Evolutionary conservation across 2,329 filamentous ascomycete genomes (phyloP), one percentile per base, ranked within the genome.

Genomic region (Knufia petricola): DNA sequence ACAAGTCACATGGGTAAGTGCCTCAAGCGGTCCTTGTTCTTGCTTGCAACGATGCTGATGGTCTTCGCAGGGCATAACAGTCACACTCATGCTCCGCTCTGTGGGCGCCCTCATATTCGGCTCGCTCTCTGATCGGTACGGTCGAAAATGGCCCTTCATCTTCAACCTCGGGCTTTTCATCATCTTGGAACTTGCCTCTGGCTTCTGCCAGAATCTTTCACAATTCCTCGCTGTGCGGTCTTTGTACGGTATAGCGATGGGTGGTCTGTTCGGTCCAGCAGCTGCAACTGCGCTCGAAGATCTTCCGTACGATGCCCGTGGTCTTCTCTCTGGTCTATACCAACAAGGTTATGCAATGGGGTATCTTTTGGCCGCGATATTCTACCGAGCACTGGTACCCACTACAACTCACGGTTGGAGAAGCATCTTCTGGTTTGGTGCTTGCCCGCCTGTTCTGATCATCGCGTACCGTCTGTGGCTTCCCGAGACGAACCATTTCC

Each of bases 391-490:
- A 8, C 55, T 72, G 2, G 69, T 71, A 44, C 69, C 84, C 63
- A 90, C 86, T 1, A 89, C 86, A 0, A 64, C 79, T 1, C 82
- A 94, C 60, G 80, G 75, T 44, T 94, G 87, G 88, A 75, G 87
- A 6, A 85, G 87, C 0, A 71, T 94, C 0, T 94, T 81, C 71
- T 94, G 87, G 87, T 94, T 94, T 64, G 87, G 82, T 9, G 85
- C 87, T 6, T 76, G 81, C 26, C 85, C 85, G 0, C 87, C 88
- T 0, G 74, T 87, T 1, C 64, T 94, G 20, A 82, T 94, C 65
- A 94, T 94, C 60, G 60, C 79, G 49, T 87, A 84, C 71, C 82
- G 87, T 23, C 69, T 88, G 26, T 78, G 75, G 62, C 74, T 94
- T 1, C 84, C 85, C 3, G 88, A 94, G 69, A 94, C 87, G 0